Evolutionary conservation across 108 stramenopile genomes (phyloP).

Genomic region (Craspedostauros australis): DNA sequence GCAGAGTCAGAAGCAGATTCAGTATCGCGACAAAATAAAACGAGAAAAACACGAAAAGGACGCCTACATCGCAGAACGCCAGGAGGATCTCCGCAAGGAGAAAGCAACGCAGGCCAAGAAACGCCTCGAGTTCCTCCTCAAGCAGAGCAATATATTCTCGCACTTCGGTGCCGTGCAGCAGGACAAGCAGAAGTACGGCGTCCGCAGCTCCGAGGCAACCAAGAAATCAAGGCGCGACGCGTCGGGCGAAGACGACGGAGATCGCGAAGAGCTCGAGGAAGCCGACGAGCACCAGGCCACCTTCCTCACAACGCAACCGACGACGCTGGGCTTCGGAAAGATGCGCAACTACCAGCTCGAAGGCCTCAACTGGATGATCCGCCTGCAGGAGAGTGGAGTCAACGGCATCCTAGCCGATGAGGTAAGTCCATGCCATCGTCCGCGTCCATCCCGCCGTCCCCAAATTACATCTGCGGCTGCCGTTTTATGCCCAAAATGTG

Average conservation of each 20-base stretch:
- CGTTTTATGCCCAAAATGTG: not conserved
- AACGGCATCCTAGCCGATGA: slow-evolving; percentile 88
- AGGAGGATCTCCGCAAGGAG: slow-evolving; percentile 65
- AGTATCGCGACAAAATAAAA: slow-evolving; percentile 29
- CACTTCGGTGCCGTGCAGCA: slow-evolving; percentile 87
- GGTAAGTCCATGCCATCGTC: slow-evolving; percentile 15
- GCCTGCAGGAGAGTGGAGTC: slow-evolving; percentile 90
- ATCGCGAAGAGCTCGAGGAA: slow-evolving; percentile 55
- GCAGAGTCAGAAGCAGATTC: slow-evolving; percentile 44
- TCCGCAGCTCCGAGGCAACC: slow-evolving; percentile 6
- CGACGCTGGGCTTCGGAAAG: slow-evolving; percentile 60
- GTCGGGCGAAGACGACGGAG: slow-evolving; percentile 14
- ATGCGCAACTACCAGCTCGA: slow-evolving; percentile 95
- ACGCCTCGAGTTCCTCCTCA: slow-evolving; percentile 90
- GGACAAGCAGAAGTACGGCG: slow-evolving; percentile 57
- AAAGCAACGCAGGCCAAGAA: slow-evolving; percentile 73
- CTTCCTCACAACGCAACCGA: slow-evolving; percentile 83
- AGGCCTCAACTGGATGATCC: slow-evolving; percentile 98
- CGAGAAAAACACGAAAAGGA: slow-evolving; percentile 68
- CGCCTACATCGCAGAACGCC: slow-evolving; percentile 52
- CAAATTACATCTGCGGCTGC: not conserved
- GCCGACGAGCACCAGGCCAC: slow-evolving; percentile 74
- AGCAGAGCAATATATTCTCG: slow-evolving; percentile 95
- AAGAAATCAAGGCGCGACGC: slow-evolving; percentile 14
- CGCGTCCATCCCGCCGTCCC: not conserved